phyloP scores from a whole-genome alignment of 768 basidiomycete species.

The Trametes sanguinea region DNA sequence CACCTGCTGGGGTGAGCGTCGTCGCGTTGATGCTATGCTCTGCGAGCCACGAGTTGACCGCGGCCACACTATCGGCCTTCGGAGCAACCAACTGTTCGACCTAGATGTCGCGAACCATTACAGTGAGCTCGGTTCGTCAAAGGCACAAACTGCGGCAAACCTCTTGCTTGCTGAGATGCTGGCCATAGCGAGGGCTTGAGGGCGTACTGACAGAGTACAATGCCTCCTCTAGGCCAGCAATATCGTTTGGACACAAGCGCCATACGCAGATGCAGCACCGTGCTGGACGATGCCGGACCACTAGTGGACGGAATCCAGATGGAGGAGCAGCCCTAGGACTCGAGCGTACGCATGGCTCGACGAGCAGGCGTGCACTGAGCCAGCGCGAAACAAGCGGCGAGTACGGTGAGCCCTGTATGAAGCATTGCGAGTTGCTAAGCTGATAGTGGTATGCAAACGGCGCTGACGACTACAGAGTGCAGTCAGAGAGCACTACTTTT shows the following conservation, averaged over 20 bases:
- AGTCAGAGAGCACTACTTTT: too few species aligned
- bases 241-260: constrained; percentile 39
- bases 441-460: not conserved
- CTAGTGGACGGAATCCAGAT: not conserved
- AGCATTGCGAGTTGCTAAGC: not conserved
- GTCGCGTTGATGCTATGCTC: constrained; percentile 30
- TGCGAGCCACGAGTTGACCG: constrained; percentile 31
- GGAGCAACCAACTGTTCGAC: constrained; percentile 15
- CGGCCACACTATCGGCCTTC: constrained; percentile 25
- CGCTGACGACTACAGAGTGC: too few species aligned
- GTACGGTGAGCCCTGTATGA: not conserved
- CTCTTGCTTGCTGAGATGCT: constrained; percentile 25
- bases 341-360: not conserved
- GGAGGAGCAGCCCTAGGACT: not conserved
- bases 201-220: constrained; percentile 42
- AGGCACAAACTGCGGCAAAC: constrained; percentile 14
- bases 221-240: constrained; percentile 37
- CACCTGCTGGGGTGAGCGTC: constrained; percentile 31
- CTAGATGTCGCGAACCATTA: not conserved
- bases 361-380: not conserved
- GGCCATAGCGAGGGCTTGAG: constrained; percentile 36
- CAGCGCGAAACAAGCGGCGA: not conserved
- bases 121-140: not conserved
- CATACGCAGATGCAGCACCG: constrained; percentile 38
- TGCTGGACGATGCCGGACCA: not conserved